Evolutionary conservation across 2,329 filamentous ascomycete species (phyloP).

Genomic region (Pseudocercospora crystallina): DNA sequence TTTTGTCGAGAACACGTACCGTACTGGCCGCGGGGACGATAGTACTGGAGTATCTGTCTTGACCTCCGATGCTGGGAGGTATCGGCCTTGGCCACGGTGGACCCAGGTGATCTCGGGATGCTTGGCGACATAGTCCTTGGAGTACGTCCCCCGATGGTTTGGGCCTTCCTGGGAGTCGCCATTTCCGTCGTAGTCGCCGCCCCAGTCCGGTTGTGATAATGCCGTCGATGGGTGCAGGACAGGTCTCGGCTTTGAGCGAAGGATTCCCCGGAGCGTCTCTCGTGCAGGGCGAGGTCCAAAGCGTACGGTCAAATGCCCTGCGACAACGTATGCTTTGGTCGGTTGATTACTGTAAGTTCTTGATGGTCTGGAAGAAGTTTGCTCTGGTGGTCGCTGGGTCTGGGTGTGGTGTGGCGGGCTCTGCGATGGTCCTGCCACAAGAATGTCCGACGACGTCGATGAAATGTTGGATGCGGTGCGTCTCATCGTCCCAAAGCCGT

Average conservation of each 20-base stretch:
- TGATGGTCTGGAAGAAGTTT: constrained; percentile 1
- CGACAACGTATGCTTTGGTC: constrained; percentile 3
- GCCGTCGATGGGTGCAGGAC: not conserved
- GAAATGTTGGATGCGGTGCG: constrained; percentile 22
- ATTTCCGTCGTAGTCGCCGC: constrained; percentile 1
- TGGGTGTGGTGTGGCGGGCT: not conserved
- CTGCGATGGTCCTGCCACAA: constrained; percentile 23
- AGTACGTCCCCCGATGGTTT: constrained; percentile 34
- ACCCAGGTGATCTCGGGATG: constrained; percentile 35
- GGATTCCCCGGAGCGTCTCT: constrained; percentile 15
- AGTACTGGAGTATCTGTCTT: constrained; percentile 8
- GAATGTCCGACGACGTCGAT: constrained; percentile 29
- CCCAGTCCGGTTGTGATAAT: not conserved
- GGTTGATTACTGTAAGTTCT: not conserved
- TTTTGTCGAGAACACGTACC: constrained; percentile 10
- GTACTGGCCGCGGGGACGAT: constrained; percentile 16
- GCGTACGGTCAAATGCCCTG: constrained; percentile 12
- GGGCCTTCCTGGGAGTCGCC: constrained; percentile 22
- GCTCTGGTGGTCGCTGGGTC: not conserved
- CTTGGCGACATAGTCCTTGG: constrained; percentile 29
- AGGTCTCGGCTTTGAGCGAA: constrained; percentile 13
- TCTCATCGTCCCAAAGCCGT: constrained; percentile 5
- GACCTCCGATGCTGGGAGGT: constrained; percentile 28
- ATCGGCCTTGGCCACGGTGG: constrained; percentile 37
- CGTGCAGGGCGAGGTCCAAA: constrained; percentile 13